A percentile compares a stretch with the other conserved stretches of the same genome.
Evolutionary conservation across 768 basidiomycete genomes (phyloP).

Genomic region (Cystofilobasidium capitatum): DNA sequence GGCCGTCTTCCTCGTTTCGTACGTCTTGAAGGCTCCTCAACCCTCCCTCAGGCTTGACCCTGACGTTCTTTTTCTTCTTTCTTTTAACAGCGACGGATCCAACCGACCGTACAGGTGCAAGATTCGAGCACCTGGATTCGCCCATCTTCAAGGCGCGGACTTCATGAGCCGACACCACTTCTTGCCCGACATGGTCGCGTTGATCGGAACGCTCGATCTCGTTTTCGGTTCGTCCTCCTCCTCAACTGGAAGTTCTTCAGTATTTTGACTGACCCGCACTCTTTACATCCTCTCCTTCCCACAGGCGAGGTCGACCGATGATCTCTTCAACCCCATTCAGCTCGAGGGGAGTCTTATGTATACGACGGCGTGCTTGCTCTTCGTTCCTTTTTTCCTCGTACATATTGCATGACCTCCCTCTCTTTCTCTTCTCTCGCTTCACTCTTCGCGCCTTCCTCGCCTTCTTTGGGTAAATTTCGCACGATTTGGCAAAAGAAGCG

Average conservation of each 20-base stretch:
- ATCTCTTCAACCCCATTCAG: too few species aligned
- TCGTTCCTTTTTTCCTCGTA: too few species aligned
- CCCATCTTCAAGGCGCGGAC: constrained; percentile 88
- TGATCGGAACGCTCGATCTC: constrained; percentile 96
- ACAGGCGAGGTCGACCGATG: constrained; percentile 7
- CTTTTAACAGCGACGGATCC: constrained; percentile 61
- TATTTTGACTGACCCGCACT: neutral
- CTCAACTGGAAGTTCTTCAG: neutral
- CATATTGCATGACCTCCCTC: too few species aligned
- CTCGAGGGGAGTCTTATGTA: too few species aligned
- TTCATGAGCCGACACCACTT: constrained; percentile 74
- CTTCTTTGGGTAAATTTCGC: too few species aligned
- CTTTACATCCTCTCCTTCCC: too few species aligned
- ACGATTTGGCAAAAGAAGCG: too few species aligned
- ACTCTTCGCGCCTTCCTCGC: too few species aligned
- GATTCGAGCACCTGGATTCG: constrained; percentile 93
- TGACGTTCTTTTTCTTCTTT: neutral
- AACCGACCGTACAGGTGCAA: constrained; percentile 95
- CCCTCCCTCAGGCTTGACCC: constrained; percentile 2
- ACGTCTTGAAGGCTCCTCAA: constrained; percentile 37
- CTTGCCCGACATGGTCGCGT: constrained; percentile 87
- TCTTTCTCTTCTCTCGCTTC: too few species aligned
- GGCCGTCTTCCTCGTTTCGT: constrained; percentile 96
- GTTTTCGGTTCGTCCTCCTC: constrained; percentile 58
- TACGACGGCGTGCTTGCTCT: too few species aligned